Conservation (phyloP, 345 rosid species). For the Eucalyptus microcorys region DNA sequence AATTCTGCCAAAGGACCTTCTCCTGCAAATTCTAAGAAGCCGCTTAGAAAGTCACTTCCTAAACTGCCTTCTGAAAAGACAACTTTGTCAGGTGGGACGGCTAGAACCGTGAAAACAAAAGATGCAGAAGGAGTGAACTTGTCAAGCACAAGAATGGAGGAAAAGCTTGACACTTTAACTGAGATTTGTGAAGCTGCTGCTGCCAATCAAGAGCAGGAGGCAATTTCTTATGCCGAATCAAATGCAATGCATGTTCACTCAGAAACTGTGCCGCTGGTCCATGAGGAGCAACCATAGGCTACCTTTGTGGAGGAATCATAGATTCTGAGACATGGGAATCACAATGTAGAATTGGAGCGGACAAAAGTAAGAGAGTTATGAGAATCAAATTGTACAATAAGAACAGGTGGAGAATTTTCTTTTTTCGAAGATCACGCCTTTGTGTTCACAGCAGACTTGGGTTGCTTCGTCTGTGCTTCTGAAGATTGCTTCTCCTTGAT, state of each 20-base stretch:
- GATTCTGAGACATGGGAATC: background rate
- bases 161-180: background rate
- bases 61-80: conserved; percentile 82
- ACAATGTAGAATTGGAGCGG: background rate
- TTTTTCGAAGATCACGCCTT: background rate
- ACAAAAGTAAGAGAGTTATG: background rate
- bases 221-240: conserved; percentile 1
- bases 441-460: background rate
- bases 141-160: conserved; percentile 3
- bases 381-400: background rate
- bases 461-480: background rate
- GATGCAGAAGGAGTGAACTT: conserved; percentile 1
- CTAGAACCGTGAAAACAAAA: background rate
- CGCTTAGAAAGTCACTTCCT: conserved; percentile 70
- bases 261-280: conserved; percentile 4
- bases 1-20: conserved; percentile 34
- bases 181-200: background rate
- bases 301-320: background rate
- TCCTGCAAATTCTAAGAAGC: conserved; percentile 43
- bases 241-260: conserved; percentile 10
- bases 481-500: background rate
- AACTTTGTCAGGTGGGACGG: conserved; percentile 11
- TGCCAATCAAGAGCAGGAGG: conserved; percentile 13
- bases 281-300: background rate
- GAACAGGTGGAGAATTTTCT: background rate